Evolutionary conservation across 768 basidiomycete species (phyloP).

Genomic region (Sporobolomyces roseus): DNA sequence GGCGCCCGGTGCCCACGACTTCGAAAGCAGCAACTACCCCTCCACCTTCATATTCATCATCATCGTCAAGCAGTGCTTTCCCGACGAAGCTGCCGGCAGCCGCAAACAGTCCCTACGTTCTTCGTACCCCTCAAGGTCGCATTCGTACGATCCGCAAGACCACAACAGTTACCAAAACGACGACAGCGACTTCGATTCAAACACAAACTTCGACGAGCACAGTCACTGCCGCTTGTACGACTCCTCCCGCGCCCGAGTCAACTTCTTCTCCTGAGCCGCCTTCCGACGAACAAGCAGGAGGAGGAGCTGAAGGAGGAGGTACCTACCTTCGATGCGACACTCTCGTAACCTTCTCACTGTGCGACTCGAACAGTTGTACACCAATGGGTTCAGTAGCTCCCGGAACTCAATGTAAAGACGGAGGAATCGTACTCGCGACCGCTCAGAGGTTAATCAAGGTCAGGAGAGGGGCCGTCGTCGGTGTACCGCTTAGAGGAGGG

Average conservation of each 20-base stretch:
- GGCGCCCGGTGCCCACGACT: not conserved
- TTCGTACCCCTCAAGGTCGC: not conserved
- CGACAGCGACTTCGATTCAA: no score
- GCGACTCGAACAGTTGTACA: conserved; percentile 27
- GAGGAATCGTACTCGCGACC: conserved; percentile 13
- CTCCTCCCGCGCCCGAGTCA: not conserved
- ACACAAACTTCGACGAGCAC: no score
- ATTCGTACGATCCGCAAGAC: not conserved
- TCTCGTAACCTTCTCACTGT: conserved; percentile 26
- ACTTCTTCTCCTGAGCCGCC: conserved; percentile 4
- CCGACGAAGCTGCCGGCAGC: not conserved
- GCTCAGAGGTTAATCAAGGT: conserved; percentile 9
- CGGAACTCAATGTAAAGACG: conserved; percentile 24
- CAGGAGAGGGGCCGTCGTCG: no score
- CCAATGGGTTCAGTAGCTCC: conserved; percentile 34
- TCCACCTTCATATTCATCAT: not conserved
- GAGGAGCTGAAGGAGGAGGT: not conserved
- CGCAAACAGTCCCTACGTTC: not conserved
- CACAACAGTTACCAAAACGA: not conserved
- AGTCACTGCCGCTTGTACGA: not conserved
- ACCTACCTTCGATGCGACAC: conserved; percentile 19
- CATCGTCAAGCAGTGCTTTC: not conserved
- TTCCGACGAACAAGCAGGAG: not conserved
- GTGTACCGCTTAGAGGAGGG: no score
- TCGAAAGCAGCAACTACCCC: not conserved